Evolutionary conservation across 176 grass and related monocot species (phyloP).

Genomic region (Themeda triandra): DNA sequence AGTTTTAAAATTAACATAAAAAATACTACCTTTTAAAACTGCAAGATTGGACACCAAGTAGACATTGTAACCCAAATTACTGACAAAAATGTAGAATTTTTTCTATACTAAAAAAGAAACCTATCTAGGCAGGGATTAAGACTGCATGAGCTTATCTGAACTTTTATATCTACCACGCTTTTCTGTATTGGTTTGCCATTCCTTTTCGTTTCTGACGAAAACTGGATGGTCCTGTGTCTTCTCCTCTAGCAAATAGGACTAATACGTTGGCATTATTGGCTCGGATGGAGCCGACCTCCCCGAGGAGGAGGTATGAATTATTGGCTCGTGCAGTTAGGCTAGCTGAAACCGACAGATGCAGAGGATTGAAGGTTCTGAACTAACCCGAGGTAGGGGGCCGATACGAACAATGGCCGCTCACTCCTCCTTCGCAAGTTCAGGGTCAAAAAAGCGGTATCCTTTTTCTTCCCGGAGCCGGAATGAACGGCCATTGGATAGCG

Average conservation of each 20-base stretch:
- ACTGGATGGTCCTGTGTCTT: not conserved
- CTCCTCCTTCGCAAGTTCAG: not conserved
- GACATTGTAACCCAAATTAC: not conserved
- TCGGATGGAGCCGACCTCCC: not conserved
- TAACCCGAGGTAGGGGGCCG: not conserved
- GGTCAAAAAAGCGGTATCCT: not conserved
- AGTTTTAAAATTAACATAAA: not conserved
- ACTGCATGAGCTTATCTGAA: no score
- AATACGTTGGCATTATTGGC: not conserved
- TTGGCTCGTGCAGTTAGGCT: not conserved
- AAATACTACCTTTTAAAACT: not conserved
- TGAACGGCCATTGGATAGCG: not conserved
- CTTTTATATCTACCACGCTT: no score
- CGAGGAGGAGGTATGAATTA: not conserved
- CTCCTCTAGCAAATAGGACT: not conserved
- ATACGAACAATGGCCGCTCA: not conserved
- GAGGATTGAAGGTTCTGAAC: not conserved
- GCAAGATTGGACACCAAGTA: not conserved
- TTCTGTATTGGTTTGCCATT: not conserved
- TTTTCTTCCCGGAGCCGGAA: not conserved
- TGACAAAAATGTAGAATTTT: not conserved
- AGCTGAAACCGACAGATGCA: not conserved
- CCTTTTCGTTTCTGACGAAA: not conserved
- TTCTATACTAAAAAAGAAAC: not conserved
- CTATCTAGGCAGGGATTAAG: not conserved